Evolutionary conservation across 2,329 filamentous ascomycete genomes (phyloP).

Genomic region (Arthroderma uncinatum): DNA sequence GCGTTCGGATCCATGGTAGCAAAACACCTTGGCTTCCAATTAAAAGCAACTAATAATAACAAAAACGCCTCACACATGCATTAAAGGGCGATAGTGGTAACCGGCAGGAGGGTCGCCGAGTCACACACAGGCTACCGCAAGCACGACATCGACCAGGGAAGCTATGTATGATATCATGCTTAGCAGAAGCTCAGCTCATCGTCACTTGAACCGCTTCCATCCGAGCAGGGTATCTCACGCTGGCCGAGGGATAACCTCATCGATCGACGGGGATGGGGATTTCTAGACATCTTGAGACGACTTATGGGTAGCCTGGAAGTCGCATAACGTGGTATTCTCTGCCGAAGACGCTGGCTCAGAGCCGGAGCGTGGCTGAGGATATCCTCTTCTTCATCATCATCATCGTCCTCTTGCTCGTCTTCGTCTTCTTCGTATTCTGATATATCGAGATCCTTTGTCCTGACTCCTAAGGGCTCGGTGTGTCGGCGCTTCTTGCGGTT

Average conservation of each 20-base stretch:
- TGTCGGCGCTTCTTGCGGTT: background rate
- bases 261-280: background rate
- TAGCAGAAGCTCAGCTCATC: constrained; percentile 14
- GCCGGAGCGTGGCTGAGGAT: constrained; percentile 9
- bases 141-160: background rate
- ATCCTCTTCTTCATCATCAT: constrained; percentile 10
- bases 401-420: background rate
- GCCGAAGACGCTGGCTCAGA: background rate
- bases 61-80: background rate
- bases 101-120: background rate
- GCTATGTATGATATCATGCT: background rate
- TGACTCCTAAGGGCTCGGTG: background rate
- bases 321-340: background rate
- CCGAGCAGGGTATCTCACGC: constrained; percentile 2
- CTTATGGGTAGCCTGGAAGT: background rate
- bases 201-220: constrained; percentile 8
- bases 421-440: too few species aligned
- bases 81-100: background rate
- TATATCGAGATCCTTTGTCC: background rate
- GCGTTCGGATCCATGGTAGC: background rate
- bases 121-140: background rate
- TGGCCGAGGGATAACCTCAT: background rate
- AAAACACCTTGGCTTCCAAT: background rate
- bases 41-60: background rate
- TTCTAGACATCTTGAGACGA: background rate